Conservation (phyloP, 169 alveolate genomes). For the Ichthyophthirius multifiliis region DNA sequence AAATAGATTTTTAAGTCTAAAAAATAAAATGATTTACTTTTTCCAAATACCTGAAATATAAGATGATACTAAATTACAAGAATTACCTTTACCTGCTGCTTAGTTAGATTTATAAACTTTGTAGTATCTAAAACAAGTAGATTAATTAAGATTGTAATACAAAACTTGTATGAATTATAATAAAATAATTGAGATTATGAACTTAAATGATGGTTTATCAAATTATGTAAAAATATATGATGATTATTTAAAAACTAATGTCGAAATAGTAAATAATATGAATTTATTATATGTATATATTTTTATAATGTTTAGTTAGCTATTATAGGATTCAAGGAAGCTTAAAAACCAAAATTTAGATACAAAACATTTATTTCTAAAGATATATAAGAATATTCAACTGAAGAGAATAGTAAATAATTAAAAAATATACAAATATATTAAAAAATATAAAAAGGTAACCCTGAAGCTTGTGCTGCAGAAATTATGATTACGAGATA, state of each 20-base stretch:
- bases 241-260: not conserved
- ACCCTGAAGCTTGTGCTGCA: slow-evolving; percentile 1
- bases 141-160: not conserved
- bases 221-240: not conserved
- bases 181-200: not conserved
- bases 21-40: not conserved
- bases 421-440: not conserved
- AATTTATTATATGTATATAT: not conserved
- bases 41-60: not conserved
- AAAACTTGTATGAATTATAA: not conserved
- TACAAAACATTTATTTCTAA: not conserved
- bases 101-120: not conserved
- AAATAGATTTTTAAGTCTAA: no score
- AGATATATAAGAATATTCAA: not conserved
- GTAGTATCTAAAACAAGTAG: not conserved
- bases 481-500: slow-evolving; percentile 3
- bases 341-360: not conserved
- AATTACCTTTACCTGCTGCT: not conserved
- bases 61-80: not conserved
- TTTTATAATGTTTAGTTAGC: not conserved
- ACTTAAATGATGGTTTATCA: not conserved
- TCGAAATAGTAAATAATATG: not conserved
- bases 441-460: not conserved
- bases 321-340: not conserved
- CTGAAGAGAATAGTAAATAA: not conserved